Conservation (phyloP, 2,329 filamentous ascomycete genomes). For the Dendryphion nanum region DNA sequence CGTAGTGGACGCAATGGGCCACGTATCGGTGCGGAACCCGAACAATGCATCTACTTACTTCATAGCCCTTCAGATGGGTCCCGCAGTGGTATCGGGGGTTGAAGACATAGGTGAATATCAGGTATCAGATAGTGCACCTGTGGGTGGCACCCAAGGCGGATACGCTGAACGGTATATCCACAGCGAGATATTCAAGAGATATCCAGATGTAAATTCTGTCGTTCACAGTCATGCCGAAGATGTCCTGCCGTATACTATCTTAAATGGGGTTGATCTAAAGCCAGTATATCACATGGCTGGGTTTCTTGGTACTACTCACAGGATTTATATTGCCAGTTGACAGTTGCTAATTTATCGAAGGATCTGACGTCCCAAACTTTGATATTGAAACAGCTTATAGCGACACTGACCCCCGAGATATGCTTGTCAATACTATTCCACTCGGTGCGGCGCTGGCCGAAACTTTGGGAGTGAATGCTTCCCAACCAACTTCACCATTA, state of each 20-base stretch:
- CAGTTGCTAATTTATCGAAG: conserved; percentile 7
- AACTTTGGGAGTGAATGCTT: conserved; percentile 17
- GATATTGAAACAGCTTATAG: conserved; percentile 19
- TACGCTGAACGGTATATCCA: conserved; percentile 44
- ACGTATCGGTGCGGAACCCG: conserved; percentile 52
- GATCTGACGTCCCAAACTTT: conserved; percentile 20
- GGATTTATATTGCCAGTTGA: no score
- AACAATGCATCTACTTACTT: conserved; percentile 42
- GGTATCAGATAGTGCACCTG: conserved; percentile 29
- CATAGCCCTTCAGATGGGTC: conserved; percentile 36
- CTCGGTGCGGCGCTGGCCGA: conserved; percentile 22
- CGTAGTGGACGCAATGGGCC: conserved; percentile 53
- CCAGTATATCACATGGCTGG: conserved; percentile 39
- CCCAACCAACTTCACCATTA: conserved; percentile 17
- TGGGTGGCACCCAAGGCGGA: conserved; percentile 15
- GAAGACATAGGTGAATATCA: conserved; percentile 40
- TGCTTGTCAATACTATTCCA: conserved; percentile 20
- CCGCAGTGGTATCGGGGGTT: conserved; percentile 34
- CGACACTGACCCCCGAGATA: conserved; percentile 13
- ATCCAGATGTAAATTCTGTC: conserved; percentile 36
- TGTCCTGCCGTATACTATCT: conserved; percentile 34
- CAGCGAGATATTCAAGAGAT: conserved; percentile 35
- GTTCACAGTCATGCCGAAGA: conserved; percentile 40
- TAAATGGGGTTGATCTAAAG: conserved; percentile 9
- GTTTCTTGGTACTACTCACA: conserved; percentile 25